Conservation (phyloP, 1,284 basidiomycete species). For the Bjerkandera adusta region DNA sequence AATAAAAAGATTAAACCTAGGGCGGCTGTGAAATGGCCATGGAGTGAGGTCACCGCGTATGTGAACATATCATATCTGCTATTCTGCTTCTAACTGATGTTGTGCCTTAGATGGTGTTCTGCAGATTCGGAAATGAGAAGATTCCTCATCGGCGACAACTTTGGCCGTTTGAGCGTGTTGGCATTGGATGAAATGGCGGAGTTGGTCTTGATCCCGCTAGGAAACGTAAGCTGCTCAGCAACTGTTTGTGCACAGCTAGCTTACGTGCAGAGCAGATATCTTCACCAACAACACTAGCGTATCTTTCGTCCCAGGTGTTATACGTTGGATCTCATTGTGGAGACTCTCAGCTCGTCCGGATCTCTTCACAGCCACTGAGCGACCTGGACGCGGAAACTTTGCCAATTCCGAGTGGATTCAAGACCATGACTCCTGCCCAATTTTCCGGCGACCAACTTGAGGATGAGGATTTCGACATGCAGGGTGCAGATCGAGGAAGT, state of each 20-base stretch:
- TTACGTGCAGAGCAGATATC: conserved; percentile 52
- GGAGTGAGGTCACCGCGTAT: conserved; percentile 64
- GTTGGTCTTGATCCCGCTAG: conserved; percentile 67
- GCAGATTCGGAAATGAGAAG: conserved; percentile 43
- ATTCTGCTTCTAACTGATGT: conserved; percentile 7
- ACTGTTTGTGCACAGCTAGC: not conserved
- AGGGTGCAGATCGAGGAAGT: conserved; percentile 18
- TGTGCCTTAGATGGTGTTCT: conserved; percentile 44
- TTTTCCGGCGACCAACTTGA: conserved; percentile 23
- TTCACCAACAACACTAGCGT: conserved; percentile 72
- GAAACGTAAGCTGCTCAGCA: conserved; percentile 51
- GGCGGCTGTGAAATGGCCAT: conserved; percentile 66
- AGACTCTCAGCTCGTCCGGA: conserved; percentile 74
- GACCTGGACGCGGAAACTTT: conserved; percentile 45
- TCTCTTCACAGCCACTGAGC: conserved; percentile 46
- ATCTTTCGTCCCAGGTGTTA: conserved; percentile 71
- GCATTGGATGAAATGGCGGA: conserved; percentile 48
- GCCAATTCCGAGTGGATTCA: conserved; percentile 46
- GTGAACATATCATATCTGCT: conserved; percentile 20
- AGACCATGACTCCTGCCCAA: conserved; percentile 32
- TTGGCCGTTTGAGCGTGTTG: conserved; percentile 70
- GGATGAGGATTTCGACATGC: conserved; percentile 28
- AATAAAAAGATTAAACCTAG: conserved; percentile 50
- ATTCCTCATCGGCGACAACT: conserved; percentile 76
- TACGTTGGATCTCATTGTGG: conserved; percentile 85